phyloP scores from a whole-genome alignment of 2,329 filamentous ascomycete genomes.

The Diplodia intermedia region DNA sequence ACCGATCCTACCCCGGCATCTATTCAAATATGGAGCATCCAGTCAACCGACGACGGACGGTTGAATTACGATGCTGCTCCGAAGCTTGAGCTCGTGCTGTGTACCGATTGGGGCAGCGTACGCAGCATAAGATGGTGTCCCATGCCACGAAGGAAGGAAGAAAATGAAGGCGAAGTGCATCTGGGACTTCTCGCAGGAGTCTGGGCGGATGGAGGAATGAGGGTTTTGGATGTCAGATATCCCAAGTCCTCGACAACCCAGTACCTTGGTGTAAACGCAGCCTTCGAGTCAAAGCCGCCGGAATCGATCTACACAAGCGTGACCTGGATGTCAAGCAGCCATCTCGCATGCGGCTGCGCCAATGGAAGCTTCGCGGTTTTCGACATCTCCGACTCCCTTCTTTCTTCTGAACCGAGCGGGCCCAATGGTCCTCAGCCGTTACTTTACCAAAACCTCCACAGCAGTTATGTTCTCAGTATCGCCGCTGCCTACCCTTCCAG shows the following conservation, averaged over 20 bases:
- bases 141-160: conserved; percentile 42
- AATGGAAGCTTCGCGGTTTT: conserved; percentile 65
- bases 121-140: conserved; percentile 65
- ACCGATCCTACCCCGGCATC: conserved; percentile 50
- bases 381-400: conserved; percentile 50
- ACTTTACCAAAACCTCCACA: conserved; percentile 53
- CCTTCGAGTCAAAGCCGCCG: conserved; percentile 60
- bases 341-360: conserved; percentile 62
- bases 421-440: conserved; percentile 45
- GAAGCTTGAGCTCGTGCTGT: conserved; percentile 58
- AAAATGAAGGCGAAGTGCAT: conserved; percentile 40
- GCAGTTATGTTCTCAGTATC: conserved; percentile 57
- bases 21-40: conserved; percentile 63
- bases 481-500: conserved; percentile 61
- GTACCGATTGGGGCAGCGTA: conserved; percentile 64
- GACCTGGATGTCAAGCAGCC: conserved; percentile 63
- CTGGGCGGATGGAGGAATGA: conserved; percentile 64
- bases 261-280: conserved; percentile 53
- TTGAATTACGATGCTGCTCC: conserved; percentile 56
- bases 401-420: conserved; percentile 42
- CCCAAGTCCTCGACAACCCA: conserved; percentile 32
- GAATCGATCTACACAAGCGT: conserved; percentile 63
- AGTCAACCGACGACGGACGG: conserved; percentile 42
- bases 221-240: conserved; percentile 59
- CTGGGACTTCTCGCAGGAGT: conserved; percentile 64